Evolutionary conservation across 805 yeast genomes (phyloP).

Genomic region (Ogataea pini): DNA sequence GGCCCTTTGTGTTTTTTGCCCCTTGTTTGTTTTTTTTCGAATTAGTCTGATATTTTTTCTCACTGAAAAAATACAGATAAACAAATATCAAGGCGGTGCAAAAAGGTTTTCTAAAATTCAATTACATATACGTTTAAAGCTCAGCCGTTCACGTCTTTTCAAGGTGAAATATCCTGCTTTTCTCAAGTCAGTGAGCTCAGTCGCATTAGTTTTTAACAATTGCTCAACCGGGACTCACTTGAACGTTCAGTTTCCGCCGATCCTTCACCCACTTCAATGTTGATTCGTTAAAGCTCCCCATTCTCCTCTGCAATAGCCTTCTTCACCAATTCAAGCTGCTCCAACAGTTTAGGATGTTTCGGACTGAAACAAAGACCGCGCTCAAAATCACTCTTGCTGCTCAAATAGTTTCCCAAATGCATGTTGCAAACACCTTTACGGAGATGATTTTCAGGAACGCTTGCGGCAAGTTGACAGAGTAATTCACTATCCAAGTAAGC

Average conservation of each 20-base stretch:
- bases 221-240: too few relatives aligned
- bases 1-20: not conserved
- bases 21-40: not conserved
- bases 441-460: conserved; percentile 67
- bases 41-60: not conserved
- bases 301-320: conserved; percentile 55
- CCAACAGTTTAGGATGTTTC: conserved; percentile 47
- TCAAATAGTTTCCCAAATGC: conserved; percentile 62
- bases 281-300: too few relatives aligned
- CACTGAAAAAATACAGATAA: not conserved
- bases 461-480: conserved; percentile 57
- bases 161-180: too few relatives aligned
- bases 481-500: conserved; percentile 73
- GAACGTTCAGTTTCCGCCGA: too few relatives aligned
- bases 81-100: not conserved
- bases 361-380: conserved; percentile 70
- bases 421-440: conserved; percentile 66
- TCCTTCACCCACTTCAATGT: too few relatives aligned
- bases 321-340: conserved; percentile 49
- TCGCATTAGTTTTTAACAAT: too few relatives aligned
- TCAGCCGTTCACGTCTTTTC: too few relatives aligned
- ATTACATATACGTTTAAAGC: too few relatives aligned
- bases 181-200: too few relatives aligned
- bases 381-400: conserved; percentile 67
- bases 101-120: not conserved